phyloP scores from a whole-genome alignment of 805 yeast species.

The Starmerella khaoyaiensis region DNA sequence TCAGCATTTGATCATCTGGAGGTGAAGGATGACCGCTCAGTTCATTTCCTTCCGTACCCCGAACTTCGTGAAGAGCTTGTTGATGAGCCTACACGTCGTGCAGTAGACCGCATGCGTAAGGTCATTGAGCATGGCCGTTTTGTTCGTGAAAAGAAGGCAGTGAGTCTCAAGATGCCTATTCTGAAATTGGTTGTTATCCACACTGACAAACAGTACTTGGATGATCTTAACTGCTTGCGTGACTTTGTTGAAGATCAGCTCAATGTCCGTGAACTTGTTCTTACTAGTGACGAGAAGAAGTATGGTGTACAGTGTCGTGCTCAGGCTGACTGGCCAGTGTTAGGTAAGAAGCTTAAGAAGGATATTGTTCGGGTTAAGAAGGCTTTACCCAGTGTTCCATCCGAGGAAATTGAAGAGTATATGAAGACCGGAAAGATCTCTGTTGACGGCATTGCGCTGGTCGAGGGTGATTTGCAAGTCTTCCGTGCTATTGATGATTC shows the following conservation, averaged over 20 bases:
- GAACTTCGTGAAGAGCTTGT: conserved; percentile 63
- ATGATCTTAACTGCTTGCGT: conserved; percentile 65
- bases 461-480: conserved; percentile 78
- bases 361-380: conserved; percentile 90
- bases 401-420: conserved; percentile 70
- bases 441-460: conserved; percentile 81
- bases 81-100: conserved; percentile 70
- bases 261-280: conserved; percentile 75
- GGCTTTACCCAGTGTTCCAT: conserved; percentile 70
- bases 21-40: conserved; percentile 49
- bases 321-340: conserved; percentile 97
- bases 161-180: conserved; percentile 90
- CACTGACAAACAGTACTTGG: conserved; percentile 57
- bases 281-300: conserved; percentile 80
- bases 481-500: conserved; percentile 72
- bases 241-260: conserved; percentile 78
- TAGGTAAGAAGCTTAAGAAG: conserved; percentile 92
- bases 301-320: conserved; percentile 88
- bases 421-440: conserved; percentile 58
- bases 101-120: conserved; percentile 91
- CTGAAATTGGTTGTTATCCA: conserved; percentile 77
- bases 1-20: conserved; percentile 24
- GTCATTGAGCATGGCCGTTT: conserved; percentile 93
- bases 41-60: conserved; percentile 91
- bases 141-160: conserved; percentile 89